These are phyloP conservation scores for Tetrahymena elliotti DNA, from an alignment of 73 alveolate genomes.

Conservation along the genomic window DNA sequence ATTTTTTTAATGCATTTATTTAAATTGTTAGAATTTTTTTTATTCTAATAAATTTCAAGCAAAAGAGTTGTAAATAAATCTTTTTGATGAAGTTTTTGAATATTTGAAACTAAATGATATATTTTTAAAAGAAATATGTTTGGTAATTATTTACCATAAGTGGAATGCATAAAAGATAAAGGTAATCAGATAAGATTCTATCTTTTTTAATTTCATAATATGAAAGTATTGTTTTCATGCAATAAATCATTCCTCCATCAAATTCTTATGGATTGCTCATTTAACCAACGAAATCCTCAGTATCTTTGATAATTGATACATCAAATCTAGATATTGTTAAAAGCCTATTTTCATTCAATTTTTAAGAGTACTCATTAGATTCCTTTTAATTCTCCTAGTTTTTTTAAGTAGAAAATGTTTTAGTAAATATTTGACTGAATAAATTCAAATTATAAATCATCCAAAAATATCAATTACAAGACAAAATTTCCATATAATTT, in stretches of 20 bases:
- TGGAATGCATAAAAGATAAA: slow-evolving; percentile 31
- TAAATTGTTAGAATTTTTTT: no score
- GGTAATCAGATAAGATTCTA: slow-evolving; percentile 36
- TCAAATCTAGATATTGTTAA: slow-evolving; percentile 41
- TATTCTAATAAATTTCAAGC: no score
- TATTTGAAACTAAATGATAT: no score
- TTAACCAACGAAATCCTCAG: slow-evolving; percentile 13
- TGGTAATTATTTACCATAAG: neutral
- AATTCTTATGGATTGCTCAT: slow-evolving; percentile 30
- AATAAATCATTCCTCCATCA: slow-evolving; percentile 43
- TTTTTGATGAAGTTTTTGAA: no score
- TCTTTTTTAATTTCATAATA: slow-evolving; percentile 30
- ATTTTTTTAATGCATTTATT: no score
- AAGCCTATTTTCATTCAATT: slow-evolving; percentile 12
- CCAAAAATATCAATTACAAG: neutral
- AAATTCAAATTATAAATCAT: neutral
- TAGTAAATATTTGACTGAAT: no score
- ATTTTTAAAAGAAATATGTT: no score
- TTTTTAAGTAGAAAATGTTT: neutral
- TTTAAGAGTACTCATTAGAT: slow-evolving; percentile 14
- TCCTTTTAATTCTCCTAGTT: neutral
- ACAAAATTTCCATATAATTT: slow-evolving; percentile 28
- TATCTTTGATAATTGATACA: slow-evolving; percentile 23
- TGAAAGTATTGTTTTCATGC: slow-evolving; percentile 37
- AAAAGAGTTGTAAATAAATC: no score